Base-by-base conservation (phyloP, 352 stramenopile genomes). In the Globisporangium perplexum region DNA sequence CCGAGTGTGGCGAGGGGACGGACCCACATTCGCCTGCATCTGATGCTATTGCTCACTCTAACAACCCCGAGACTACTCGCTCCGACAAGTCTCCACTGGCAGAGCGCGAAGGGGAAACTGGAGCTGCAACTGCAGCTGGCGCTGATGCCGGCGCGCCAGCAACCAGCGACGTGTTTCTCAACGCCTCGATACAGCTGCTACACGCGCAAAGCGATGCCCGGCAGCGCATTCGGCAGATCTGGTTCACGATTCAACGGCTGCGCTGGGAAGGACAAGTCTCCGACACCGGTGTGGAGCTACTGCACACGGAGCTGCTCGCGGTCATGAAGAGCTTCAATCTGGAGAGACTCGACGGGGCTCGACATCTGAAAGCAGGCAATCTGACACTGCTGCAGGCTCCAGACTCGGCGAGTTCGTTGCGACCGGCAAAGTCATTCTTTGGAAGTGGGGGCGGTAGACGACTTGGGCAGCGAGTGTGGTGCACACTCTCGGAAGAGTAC, bases 181-280 rank as follows among this genome's bases (percentile, higher is more conserved):
- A 73, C 36, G 74, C 74, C 15, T 88, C 77, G 12, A 71, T 89
- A 33, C 77, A 91, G 54, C 53, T 89, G 0, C 50, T 86, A 42
- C 72, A 88, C 52, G 48, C 83, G 8, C 82, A 91, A 26, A 79
- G 74, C 55, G 72, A 88, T 28, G 61, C 66, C 30, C 74, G 71
- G 0, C 72, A 87, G 48, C 66, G 64, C 46, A 59, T 89, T 0
- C 75, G 77, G 11, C 72, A 87, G 55, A 55, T 91, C 11, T 91
- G 80, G 77, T 71, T 69, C 39, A 72, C 67, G 12, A 61, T 85
- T 15, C 80, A 90, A 50, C 67, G 66, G 10, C 64, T 90, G 2
- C 73, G 72, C 7, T 66, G 62, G 60, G 66, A 81, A 20, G 62
- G 54, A 15, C 65, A 81, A 43, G 42, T 81, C 8, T 63, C 60